Evolutionary conservation across 768 basidiomycete genomes (phyloP).

Genomic region (Lactarius indigo): DNA sequence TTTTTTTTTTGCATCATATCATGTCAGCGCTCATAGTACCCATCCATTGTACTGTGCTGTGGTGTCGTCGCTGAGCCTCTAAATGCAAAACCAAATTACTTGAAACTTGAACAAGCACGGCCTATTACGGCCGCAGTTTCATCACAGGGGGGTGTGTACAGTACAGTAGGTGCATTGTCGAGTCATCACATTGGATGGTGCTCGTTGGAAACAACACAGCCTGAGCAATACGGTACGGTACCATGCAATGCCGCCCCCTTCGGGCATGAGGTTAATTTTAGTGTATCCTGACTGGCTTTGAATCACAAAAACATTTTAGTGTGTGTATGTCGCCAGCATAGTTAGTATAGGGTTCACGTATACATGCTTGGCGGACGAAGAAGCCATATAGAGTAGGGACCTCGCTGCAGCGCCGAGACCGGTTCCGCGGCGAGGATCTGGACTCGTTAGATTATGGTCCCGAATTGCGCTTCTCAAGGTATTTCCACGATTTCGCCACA

Average conservation of each 20-base stretch:
- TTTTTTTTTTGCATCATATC: not conserved
- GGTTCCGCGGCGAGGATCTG: conserved; percentile 25
- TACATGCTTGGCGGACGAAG: conserved; percentile 5
- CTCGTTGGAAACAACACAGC: not conserved
- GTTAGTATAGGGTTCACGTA: conserved; percentile 13
- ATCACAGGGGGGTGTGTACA: not conserved
- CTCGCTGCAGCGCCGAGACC: conserved; percentile 22
- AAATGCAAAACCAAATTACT: not conserved
- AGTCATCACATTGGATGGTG: not conserved
- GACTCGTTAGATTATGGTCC: not conserved
- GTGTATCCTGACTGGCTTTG: conserved; percentile 10
- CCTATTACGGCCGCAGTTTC: not conserved
- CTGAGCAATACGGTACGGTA: conserved; percentile 8
- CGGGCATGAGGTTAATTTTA: conserved; percentile 6
- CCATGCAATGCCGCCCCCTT: not conserved
- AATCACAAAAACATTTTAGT: conserved; percentile 9
- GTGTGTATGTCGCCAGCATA: not conserved
- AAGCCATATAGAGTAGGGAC: not conserved
- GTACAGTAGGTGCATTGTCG: not conserved
- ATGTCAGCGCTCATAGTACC: conserved; percentile 11
- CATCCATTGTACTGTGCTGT: conserved; percentile 2
- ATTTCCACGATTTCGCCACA: conserved; percentile 4
- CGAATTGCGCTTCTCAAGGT: conserved; percentile 14
- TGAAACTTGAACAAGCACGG: not conserved
- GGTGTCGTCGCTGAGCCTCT: not conserved